Base-by-base conservation (phyloP, 192 early-diverging fungal genomes). In the Pecoramyces ruminantium region DNA sequence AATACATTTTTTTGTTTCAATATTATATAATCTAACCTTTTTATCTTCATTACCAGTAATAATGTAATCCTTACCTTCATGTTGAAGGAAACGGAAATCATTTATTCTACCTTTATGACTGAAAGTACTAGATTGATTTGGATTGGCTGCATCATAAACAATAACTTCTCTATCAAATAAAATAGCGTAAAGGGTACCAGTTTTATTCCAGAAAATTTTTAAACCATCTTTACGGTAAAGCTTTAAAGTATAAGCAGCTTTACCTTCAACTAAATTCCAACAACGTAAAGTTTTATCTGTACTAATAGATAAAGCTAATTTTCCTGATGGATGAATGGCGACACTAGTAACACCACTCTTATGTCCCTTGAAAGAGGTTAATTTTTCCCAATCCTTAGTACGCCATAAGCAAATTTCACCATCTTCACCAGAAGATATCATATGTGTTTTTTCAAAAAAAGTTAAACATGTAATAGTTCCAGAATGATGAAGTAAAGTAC, bases 361-460 rank as follows among this genome's bases (percentile, higher is more conserved):
- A 83, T 86, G 81, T 29, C 93, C 93, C 80, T 92, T 93, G 78
- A 98, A 88, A 42, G 89, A 92, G 85, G 94, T 96, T 81, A 99
- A 89, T 78, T 90, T 91, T 84, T 98, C 96, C 98, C 98, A 99
- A 86, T 98, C 98, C 83, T 94, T 95, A 58, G 95, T 92, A 82
- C 98, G 86, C 86, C 95, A 96, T 38, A 99, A 92, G 78, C 92
- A 91, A 34, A 99, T 90, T 15, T 87, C 88, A 30, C 95, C 94
- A 85, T 97, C 97, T 79, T 97, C 96, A 78, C 93, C 93, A 58
- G 92, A 92, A 30, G 94, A 93, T 4, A 99, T 85, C 88, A 99
- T 87, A 81, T 98, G 95, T 1, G 92, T 89, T 80, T 91, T 92
- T 77, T 90, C 87, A 85, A 93, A 92, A 83, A 97, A 98, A 15